Evolutionary conservation across 768 basidiomycete species (phyloP), one percentile per base, ranked within the genome.

Genomic region (Mycena kentingensis): DNA sequence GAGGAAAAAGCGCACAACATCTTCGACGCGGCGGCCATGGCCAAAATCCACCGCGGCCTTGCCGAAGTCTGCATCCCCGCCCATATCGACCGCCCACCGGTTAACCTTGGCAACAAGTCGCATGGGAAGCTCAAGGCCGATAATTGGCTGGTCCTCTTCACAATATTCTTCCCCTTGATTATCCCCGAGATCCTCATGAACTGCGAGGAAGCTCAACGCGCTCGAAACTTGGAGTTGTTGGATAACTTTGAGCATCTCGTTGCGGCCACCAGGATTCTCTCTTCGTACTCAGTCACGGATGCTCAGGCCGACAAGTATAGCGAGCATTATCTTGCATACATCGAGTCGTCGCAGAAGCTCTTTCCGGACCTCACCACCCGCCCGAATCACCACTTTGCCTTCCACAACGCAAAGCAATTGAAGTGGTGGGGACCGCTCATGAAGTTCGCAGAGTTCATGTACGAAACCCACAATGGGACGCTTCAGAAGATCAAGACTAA

Each of bases 71-170:
- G 19, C 4, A 35, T 59, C 11, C 61, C 61, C 1, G 26, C 34
- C 4, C 60, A 55, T 51, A 46, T 60, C 21, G 46, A 48, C 13
- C 48, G 49, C 27, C 50, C 46, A 16, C 61, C 59, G 13, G 50
- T 44, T n/a, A 60, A 62, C 24, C 48, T 60, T 25, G 59, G 61
- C 24, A 54, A 58, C 16, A 50, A 52, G 12, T 11, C 49, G 10
- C 58, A 60, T 13, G 61, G 59, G n/a, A 60, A 60, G 36, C 42
- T 62, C n/a, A 60, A 60, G 25, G 58, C 59, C 16, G 59, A 62
- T 22, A 59, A 62, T 38, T 62, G 61, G n/a, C n/a, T n/a, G n/a
- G n/a, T n/a, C n/a, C n/a, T n/a, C n/a, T n/a, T n/a, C n/a, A n/a
- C n/a, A n/a, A 55, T 24, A 46, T 41, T 49, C 46, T 54, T 54